Percentiles rank a stretch among this genome's conserved stretches.
Evolutionary conservation across 2,329 filamentous ascomycete genomes (phyloP).

Genomic region (Cladosporium sp.): DNA sequence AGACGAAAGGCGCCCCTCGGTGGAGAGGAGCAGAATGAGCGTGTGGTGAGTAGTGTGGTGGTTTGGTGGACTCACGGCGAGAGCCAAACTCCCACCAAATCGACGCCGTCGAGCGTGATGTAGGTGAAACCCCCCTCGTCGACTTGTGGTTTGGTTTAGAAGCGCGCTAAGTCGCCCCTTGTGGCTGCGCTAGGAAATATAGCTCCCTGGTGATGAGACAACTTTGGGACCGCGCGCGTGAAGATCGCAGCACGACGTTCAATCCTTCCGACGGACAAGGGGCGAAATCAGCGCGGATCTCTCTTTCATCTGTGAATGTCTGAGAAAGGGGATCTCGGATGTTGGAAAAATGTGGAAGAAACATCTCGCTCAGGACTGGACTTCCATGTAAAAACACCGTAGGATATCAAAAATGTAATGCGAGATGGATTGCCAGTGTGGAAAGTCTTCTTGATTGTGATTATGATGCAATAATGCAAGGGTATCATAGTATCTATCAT

Average conservation of each 20-base stretch:
- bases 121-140: constrained; percentile 4
- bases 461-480: too few relatives aligned
- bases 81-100: neutral
- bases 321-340: neutral
- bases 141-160: neutral
- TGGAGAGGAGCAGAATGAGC: neutral
- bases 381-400: too few relatives aligned
- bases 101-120: neutral
- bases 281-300: too few relatives aligned
- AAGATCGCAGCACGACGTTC: neutral
- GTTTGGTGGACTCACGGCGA: neutral
- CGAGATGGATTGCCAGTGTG: too few relatives aligned
- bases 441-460: too few relatives aligned
- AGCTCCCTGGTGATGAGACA: constrained; percentile 8
- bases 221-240: neutral
- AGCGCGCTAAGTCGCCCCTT: constrained; percentile 3
- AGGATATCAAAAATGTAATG: too few relatives aligned
- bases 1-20: neutral
- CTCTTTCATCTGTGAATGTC: neutral
- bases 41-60: neutral
- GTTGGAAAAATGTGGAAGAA: too few relatives aligned
- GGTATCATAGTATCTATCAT: too few relatives aligned
- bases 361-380: too few relatives aligned
- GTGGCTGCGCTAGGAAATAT: constrained; percentile 9
- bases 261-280: too few relatives aligned